Evolutionary conservation across 306 rosid genomes (phyloP).

Genomic region (Malus fusca): DNA sequence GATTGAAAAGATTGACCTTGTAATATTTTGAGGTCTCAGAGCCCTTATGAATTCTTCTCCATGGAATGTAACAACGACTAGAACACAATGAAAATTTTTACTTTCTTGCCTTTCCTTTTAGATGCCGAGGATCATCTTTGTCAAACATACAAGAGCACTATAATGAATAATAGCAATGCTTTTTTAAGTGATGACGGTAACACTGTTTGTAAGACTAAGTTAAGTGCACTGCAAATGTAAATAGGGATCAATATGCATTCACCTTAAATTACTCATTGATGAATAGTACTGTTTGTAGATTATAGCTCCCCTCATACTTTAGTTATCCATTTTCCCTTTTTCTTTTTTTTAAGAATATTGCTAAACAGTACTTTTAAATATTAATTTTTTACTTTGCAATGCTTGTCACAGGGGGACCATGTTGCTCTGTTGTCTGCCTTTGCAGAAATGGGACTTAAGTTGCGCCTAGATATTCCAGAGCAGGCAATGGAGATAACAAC

Average conservation of each 20-base stretch:
- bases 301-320: neutral
- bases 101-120: neutral
- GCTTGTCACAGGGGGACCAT: conserved; percentile 72
- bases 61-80: neutral
- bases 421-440: conserved; percentile 94
- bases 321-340: neutral
- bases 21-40: neutral
- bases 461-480: conserved; percentile 88
- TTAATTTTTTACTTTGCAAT: conserved; percentile 9
- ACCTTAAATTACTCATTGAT: neutral
- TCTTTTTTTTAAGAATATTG: neutral
- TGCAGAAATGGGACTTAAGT: conserved; percentile 95
- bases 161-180: neutral
- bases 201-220: neutral
- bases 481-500: conserved; percentile 84
- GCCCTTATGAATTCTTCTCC: neutral
- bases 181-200: neutral
- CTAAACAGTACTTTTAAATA: neutral
- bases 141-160: neutral
- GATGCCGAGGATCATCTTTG: neutral
- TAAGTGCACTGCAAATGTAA: neutral
- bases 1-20: neutral
- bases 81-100: neutral
- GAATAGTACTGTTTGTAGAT: neutral
- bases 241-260: neutral